Base-by-base conservation (phyloP, 345 rosid genomes). In the Firmiana major region DNA sequence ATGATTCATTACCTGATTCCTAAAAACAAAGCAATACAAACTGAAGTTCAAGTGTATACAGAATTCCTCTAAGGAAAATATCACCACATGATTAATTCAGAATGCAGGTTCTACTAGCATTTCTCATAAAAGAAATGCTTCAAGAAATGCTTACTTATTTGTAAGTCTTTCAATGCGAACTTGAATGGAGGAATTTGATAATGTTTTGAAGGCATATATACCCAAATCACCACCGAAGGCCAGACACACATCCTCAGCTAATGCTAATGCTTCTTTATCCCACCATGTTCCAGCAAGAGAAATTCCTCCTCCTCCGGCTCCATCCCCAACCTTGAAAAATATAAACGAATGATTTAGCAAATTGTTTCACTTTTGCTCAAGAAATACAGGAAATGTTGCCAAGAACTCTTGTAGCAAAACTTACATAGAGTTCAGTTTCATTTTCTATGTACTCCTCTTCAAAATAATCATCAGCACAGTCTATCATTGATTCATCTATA, bases 271-370 rank as follows among this genome's bases (percentile, higher is more conserved):
- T 85, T 90, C 90, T 81, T 91, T 89, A 57, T 95, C 99, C 98
- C 98, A 90, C 88, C 87, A 77, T 63, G 94, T 89, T 71, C 99
- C 97, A 12, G 92, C 93, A 12, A 93, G 88, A 42, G 90, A 83
- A 64, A 93, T 83, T 51, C 99, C 96, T 74, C 98, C 98, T 81
- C 99, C 98, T 22, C 87, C 94, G 55, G 82, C 85, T 71, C 98
- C 99, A 86, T 95, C 97, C 75, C 97, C 98, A 64, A 72, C 89
- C 99, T 95, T 79, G 16, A 71, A 71, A 46, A 16, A 15, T 49
- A 19, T 31, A 31, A 9, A 71, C 5, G 3, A 5, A 38, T 31
- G n/a, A 49, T 46, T 63, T 7, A 77, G 60, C 60, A 59, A 63
- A 75, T 40, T n/a, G 28, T 5, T 40, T 24, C 26, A 79, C 69